A percentile compares a stretch with the other conserved stretches of the same genome.
These are phyloP conservation scores for Chytriomyces sp. DNA, from an alignment of 192 early-diverging fungal genomes.

Conservation along the genomic window DNA sequence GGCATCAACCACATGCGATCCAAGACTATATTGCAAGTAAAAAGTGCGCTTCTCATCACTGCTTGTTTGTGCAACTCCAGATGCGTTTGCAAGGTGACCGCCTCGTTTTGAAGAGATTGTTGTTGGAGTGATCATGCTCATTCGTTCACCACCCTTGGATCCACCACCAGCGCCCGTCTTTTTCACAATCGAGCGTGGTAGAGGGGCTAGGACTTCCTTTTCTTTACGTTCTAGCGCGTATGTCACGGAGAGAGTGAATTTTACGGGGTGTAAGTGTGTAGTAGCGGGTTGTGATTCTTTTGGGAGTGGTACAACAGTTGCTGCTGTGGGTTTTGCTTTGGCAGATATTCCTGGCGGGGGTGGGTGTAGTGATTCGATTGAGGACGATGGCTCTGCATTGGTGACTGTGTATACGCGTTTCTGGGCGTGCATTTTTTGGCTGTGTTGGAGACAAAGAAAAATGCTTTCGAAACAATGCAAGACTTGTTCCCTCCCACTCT, in stretches of 20 bases:
- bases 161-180: background rate
- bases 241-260: background rate
- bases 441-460: background rate
- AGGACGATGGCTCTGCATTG: background rate
- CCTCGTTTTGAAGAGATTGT: background rate
- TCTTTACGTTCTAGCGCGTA: background rate
- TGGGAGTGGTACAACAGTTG: too few relatives aligned
- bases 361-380: background rate
- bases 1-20: background rate
- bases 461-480: background rate
- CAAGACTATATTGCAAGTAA: constrained; percentile 14
- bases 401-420: constrained; percentile 1
- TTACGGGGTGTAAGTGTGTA: background rate
- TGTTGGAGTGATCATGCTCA: too few relatives aligned
- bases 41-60: constrained; percentile 12
- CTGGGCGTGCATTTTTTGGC: background rate
- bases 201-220: background rate
- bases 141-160: background rate
- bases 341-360: too few relatives aligned
- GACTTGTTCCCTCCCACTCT: background rate
- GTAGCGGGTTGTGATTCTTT: background rate
- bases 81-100: background rate
- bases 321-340: too few relatives aligned
- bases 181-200: background rate
- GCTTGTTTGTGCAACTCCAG: background rate